Percentiles rank a stretch among this genome's conserved stretches.
phyloP scores from a whole-genome alignment of 176 grass and related monocot genomes.

The Cenchrus fungigraminus region DNA sequence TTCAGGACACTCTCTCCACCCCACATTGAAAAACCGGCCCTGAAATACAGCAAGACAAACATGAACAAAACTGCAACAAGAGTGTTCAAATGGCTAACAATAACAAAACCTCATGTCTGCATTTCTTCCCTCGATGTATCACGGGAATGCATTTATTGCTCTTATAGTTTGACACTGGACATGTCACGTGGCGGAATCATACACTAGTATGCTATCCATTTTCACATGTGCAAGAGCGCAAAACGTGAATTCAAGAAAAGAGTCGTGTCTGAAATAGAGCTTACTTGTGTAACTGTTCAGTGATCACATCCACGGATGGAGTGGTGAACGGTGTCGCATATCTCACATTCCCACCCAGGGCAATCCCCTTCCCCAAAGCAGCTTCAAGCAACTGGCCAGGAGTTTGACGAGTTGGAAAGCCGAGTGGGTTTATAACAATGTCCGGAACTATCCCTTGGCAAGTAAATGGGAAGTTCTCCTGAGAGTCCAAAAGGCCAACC shows the following conservation, averaged over 20 bases:
- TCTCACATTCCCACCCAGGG: slow-evolving; percentile 55
- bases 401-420: slow-evolving; percentile 94
- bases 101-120: not conserved
- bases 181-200: not conserved
- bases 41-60: slow-evolving; percentile 42
- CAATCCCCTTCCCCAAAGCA: slow-evolving; percentile 94
- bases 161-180: not conserved
- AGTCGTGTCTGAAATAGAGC: slow-evolving; percentile 9
- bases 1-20: slow-evolving; percentile 77
- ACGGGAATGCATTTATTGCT: not conserved
- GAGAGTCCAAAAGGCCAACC: slow-evolving; percentile 80
- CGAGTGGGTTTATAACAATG: slow-evolving; percentile 90
- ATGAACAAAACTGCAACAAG: not conserved
- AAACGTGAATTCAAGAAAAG: not conserved
- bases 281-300: slow-evolving; percentile 86
- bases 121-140: not conserved
- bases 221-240: not conserved
- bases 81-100: not conserved
- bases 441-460: slow-evolving; percentile 93
- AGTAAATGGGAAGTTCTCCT: slow-evolving; percentile 96
- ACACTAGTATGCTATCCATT: not conserved
- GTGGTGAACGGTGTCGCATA: slow-evolving; percentile 94
- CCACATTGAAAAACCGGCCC: slow-evolving; percentile 76
- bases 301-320: slow-evolving; percentile 73
- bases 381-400: slow-evolving; percentile 95